Base-by-base conservation (phyloP, 2,329 filamentous ascomycete genomes). In the Didymellaceae sp. region DNA sequence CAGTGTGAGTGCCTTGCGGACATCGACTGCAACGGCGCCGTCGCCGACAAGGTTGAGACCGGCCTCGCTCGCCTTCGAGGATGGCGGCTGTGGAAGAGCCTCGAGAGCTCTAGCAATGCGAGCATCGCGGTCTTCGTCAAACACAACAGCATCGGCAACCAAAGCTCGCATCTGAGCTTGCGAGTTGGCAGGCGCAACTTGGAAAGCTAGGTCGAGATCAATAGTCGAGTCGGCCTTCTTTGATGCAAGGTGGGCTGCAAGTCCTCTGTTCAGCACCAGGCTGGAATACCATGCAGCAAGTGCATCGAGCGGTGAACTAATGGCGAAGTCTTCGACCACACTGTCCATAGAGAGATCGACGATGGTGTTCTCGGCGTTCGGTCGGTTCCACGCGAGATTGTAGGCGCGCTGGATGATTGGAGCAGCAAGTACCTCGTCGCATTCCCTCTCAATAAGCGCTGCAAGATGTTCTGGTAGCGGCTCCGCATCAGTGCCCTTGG, bases 271-370 rank as follows among this genome's bases (percentile, higher is more conserved):
- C 28, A 96, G 76, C 10, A 84, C 79, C 46, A 87, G 80, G 57
- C 85, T 90, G 0, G 92, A 95, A 78, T 87, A 94, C 92, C 92
- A 97, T 2, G 92, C 90, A 6, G 92, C 90, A 42, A 97, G 84
- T 10, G 91, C 91, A 72, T 97, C 93, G 58, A 97, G 83, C 0
- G 92, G 90, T 14, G 90, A 94, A 43, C 89, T 85, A 53, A 97
- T 89, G 2, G 91, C 87, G 43, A 85, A 84, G 65, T 97, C 93
- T 52, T 94, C 89, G 3, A 94, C 89, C 1, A 96, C 90, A 5
- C 84, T 81, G 67, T 95, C 89, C 80, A 95, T 88, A 38, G 89
- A 85, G 43, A 87, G 85, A 56, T 90, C 87, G 3, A 81, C 78
- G 33, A 80, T 76, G 0, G 86, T 82, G 22, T 86, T 85, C 63